Conservation (phyloP, 306 rosid genomes). For the Acmispon strigosus region DNA sequence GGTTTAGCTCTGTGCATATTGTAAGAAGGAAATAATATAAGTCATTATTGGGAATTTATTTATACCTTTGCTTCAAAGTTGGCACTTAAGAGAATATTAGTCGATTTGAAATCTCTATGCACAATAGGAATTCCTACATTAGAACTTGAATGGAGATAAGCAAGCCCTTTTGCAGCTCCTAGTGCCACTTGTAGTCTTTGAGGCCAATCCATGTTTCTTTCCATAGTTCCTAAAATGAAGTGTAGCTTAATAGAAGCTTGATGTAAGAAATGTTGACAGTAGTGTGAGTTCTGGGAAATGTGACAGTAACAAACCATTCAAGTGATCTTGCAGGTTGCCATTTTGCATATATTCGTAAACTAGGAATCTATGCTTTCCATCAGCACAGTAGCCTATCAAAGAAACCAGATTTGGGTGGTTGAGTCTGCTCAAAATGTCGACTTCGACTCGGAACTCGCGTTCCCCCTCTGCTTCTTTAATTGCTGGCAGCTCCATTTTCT, state of each 20-base stretch:
- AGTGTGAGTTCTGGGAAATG: not conserved
- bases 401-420: slow-evolving; percentile 92
- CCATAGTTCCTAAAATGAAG: slow-evolving; percentile 48
- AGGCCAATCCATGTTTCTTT: slow-evolving; percentile 74
- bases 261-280: not conserved
- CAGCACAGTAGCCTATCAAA: slow-evolving; percentile 91
- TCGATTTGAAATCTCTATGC: slow-evolving; percentile 88
- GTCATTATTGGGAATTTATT: not conserved
- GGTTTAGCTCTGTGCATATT: not conserved
- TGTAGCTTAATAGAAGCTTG: slow-evolving; percentile 15
- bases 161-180: slow-evolving; percentile 90
- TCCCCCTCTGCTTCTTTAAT: slow-evolving; percentile 84
- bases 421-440: slow-evolving; percentile 89
- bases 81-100: slow-evolving; percentile 72
- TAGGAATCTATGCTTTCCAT: slow-evolving; percentile 85
- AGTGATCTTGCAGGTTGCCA: slow-evolving; percentile 90
- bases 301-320: slow-evolving; percentile 58
- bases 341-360: slow-evolving; percentile 85
- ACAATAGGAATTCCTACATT: slow-evolving; percentile 80
- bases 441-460: slow-evolving; percentile 86
- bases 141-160: slow-evolving; percentile 75
- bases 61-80: slow-evolving; percentile 80
- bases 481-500: slow-evolving; percentile 87
- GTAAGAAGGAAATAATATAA: not conserved
- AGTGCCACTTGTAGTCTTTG: slow-evolving; percentile 72